These are phyloP conservation scores for Phytomonas francai DNA, from an alignment of 208 protist species.

Conservation along the genomic window DNA sequence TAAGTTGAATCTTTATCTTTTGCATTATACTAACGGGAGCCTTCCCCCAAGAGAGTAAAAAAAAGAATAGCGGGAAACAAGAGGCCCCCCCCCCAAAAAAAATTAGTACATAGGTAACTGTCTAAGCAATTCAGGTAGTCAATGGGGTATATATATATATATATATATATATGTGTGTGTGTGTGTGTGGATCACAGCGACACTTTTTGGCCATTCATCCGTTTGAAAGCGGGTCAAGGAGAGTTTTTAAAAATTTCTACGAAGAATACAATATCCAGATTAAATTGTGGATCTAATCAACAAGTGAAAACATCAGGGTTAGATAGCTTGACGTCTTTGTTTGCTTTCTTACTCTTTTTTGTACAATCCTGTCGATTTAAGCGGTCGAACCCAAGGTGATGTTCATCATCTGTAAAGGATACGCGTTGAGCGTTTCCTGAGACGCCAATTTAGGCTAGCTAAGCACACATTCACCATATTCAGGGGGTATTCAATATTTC, in stretches of 20 bases:
- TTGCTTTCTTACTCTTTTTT: background rate
- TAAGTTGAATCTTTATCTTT: slow-evolving; percentile 17
- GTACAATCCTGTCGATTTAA: background rate
- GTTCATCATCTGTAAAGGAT: background rate
- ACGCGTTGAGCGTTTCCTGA: background rate
- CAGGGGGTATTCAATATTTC: background rate
- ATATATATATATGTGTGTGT: no score
- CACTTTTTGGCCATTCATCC: background rate
- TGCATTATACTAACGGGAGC: slow-evolving; percentile 10
- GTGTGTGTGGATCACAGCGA: no score
- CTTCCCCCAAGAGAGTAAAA: background rate
- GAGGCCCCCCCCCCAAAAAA: background rate
- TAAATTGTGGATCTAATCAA: background rate
- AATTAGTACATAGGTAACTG: background rate
- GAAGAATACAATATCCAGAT: background rate
- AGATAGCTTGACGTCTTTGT: background rate
- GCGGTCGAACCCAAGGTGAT: background rate
- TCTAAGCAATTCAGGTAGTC: background rate
- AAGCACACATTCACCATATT: background rate
- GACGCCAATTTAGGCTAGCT: background rate
- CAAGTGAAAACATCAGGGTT: background rate
- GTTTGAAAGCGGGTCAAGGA: background rate
- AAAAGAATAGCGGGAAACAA: background rate
- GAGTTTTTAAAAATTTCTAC: background rate
- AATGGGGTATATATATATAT: background rate